A percentile compares a stretch with the other conserved stretches of the same genome.
phyloP scores from a whole-genome alignment of 2,329 filamentous ascomycete genomes.

The Fusarium sp. region DNA sequence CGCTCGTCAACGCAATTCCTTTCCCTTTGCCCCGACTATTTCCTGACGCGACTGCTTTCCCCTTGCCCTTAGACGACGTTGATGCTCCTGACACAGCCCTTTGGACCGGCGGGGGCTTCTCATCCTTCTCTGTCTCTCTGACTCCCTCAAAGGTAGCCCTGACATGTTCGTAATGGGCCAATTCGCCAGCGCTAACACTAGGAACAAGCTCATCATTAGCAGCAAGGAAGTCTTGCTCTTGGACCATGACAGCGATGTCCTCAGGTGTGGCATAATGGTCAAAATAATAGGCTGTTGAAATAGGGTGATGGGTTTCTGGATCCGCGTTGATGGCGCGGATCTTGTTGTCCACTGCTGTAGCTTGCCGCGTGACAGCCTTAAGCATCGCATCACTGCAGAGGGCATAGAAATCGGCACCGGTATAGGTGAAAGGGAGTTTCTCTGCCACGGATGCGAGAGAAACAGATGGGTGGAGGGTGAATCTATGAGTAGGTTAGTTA shows the following conservation, averaged over 20 bases:
- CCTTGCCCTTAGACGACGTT: constrained; percentile 50
- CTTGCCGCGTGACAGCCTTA: constrained; percentile 94
- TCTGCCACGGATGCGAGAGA: constrained; percentile 80
- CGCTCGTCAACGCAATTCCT: constrained; percentile 48
- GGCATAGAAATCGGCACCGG: constrained; percentile 96
- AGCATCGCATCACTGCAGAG: constrained; percentile 98
- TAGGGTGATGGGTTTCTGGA: constrained; percentile 53
- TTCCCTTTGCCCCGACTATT: constrained; percentile 50
- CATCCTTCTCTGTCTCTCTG: constrained; percentile 52
- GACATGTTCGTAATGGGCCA: constrained; percentile 90
- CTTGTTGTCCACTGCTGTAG: constrained; percentile 83
- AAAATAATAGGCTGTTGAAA: constrained; percentile 94
- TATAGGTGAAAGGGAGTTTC: constrained; percentile 92
- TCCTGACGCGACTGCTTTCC: constrained; percentile 43
- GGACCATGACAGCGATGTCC: constrained; percentile 88
- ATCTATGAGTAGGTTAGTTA: constrained; percentile 63
- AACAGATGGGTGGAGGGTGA: constrained; percentile 82
- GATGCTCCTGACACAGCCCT: constrained; percentile 45
- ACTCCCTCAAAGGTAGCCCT: constrained; percentile 82
- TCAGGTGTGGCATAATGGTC: constrained; percentile 87
- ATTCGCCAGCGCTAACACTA: constrained; percentile 90
- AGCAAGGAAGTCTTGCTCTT: constrained; percentile 85
- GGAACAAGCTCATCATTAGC: constrained; percentile 90
- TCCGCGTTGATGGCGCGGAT: constrained; percentile 75
- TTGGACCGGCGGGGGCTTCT: constrained; percentile 49